Percentiles rank a stretch among this genome's conserved stretches.
Conservation (phyloP, 345 rosid genomes). For the Camelina hispida region DNA sequence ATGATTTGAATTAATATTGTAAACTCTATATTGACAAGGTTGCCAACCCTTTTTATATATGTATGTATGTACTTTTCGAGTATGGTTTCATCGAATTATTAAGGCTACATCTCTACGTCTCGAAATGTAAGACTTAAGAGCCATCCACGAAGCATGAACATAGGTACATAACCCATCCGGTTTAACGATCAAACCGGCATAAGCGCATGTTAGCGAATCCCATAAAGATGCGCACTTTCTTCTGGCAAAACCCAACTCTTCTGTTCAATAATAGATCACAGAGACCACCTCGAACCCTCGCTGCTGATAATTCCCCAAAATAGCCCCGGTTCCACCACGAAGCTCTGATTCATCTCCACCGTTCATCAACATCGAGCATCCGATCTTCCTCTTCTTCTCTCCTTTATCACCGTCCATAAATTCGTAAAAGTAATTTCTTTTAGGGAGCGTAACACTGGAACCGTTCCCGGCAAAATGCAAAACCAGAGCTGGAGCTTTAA, state of each 20-base stretch:
- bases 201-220: conserved; percentile 54
- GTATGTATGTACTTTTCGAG: not conserved
- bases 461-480: conserved; percentile 73
- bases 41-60: not conserved
- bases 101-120: conserved; percentile 12
- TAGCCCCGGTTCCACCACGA: conserved; percentile 80
- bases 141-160: not conserved
- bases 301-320: conserved; percentile 87
- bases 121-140: too few species aligned
- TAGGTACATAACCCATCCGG: conserved; percentile 1
- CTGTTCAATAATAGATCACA: conserved; percentile 77
- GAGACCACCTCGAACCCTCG: conserved; percentile 96
- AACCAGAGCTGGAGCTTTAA: conserved; percentile 58
- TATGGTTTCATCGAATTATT: conserved; percentile 26
- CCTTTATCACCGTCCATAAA: conserved; percentile 61
- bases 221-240: conserved; percentile 86
- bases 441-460: conserved; percentile 79
- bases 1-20: not conserved
- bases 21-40: not conserved
- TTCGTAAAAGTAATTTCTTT: conserved; percentile 77
- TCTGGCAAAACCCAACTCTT: conserved; percentile 83
- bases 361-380: conserved; percentile 93
- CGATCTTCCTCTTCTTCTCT: conserved; percentile 64
- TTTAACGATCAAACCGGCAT: conserved; percentile 2
- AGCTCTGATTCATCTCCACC: conserved; percentile 83